Base-by-base conservation (phyloP, 441 rosid species). In the Arabidopsis lyrata region DNA sequence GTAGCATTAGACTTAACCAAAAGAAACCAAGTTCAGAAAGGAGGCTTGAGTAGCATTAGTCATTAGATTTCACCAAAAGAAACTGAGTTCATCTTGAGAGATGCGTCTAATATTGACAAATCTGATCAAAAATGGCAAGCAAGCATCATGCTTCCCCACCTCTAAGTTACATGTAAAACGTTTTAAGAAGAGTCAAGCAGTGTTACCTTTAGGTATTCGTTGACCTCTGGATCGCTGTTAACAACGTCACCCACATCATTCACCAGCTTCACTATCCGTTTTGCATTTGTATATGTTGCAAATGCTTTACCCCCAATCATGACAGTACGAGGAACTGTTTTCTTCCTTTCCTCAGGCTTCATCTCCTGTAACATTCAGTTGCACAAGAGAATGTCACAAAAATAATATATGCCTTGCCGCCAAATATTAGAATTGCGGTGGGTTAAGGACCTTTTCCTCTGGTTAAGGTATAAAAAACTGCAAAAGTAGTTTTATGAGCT, bases 281-380 rank as follows among this genome's bases (percentile, higher is more conserved):
- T 93, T 61, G 99, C 99, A 82, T 95, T 95, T 55, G 97, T 88
- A 77, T 95, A 95, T 8, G 98, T 95, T 65, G 98, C 98, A 86
- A 93, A 95, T 60, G 99, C 99, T 84, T 95, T 95, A 70, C 99
- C 99, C 70, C 99, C 97, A 70, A 95, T 83, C 99, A 95, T 93
- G 67, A 93, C 76, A 22, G 99, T 93, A 32, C 97, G 97, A 35
- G 97, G 84, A 83, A 86, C 88, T 77, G 88, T 85, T 68, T 85
- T 91, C 84, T 87, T 90, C 78, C 97, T 76, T 75, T 88, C 92
- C 79, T 93, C 90, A 70, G 92, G 85, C 50, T 81, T 91, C 98
- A 93, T 90, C 83, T 86, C 99, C 99, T 95, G 86, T 48, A 48
- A 52, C 73, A 78, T 72, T 70, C 75, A 82, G 68, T 80, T 73